These are phyloP conservation scores for Rusavskia elegans DNA, from an alignment of 495 filamentous ascomycete species.

Conservation along the genomic window DNA sequence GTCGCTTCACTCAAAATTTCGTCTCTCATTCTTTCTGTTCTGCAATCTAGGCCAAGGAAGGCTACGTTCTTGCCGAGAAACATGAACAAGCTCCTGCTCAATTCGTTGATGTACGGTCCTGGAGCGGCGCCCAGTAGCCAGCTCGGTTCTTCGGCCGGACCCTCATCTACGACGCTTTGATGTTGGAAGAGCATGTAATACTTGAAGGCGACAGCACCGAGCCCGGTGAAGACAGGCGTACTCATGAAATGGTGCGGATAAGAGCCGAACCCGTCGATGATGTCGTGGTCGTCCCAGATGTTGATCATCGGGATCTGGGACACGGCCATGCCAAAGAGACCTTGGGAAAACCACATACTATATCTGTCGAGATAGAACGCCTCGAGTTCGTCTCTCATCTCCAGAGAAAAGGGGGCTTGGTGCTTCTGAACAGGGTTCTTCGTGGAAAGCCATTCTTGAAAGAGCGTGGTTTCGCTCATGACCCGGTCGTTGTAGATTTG, in stretches of 20 bases:
- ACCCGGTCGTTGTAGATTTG: constrained; percentile 90
- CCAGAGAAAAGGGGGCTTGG: constrained; percentile 48
- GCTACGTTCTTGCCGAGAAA: constrained; percentile 60
- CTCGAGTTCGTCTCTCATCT: constrained; percentile 77
- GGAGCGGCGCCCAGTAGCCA: constrained; percentile 69
- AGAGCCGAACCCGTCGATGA: constrained; percentile 91
- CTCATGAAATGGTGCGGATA: constrained; percentile 87
- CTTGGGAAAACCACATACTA: constrained; percentile 85
- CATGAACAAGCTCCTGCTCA: constrained; percentile 77
- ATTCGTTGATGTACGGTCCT: constrained; percentile 82
- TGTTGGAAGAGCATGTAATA: constrained; percentile 98
- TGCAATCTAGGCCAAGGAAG: constrained; percentile 77
- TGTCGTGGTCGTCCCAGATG: constrained; percentile 92
- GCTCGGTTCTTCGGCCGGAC: constrained; percentile 67
- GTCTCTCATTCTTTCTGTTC: constrained; percentile 73
- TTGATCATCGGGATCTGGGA: constrained; percentile 97
- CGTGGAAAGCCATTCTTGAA: constrained; percentile 68
- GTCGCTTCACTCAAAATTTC: constrained; percentile 68
- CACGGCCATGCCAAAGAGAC: constrained; percentile 79
- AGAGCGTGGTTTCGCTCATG: constrained; percentile 53
- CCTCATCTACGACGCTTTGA: constrained; percentile 68
- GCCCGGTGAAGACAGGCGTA: constrained; percentile 73
- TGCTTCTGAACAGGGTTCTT: constrained; percentile 71
- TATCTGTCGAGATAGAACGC: constrained; percentile 76
- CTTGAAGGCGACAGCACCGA: constrained; percentile 87